Conservation (phyloP, 495 filamentous ascomycete genomes). For the Letharia columbiana region DNA sequence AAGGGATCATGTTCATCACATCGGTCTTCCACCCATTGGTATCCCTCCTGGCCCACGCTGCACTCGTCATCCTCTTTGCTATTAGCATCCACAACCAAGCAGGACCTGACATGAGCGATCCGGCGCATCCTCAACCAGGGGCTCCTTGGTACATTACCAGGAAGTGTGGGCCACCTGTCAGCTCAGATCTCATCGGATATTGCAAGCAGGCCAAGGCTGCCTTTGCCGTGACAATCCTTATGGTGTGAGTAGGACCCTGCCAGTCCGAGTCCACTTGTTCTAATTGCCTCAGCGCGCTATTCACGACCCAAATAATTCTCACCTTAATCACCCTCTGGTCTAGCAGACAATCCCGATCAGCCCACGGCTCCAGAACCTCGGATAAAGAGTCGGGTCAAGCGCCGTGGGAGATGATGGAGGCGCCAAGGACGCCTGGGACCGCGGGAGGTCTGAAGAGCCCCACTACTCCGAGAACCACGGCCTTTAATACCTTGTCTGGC, state of each 20-base stretch:
- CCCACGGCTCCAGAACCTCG: slow-evolving; percentile 10
- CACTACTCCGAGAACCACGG: slow-evolving; percentile 36
- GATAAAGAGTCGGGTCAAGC: slow-evolving; percentile 18
- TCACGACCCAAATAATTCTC: slow-evolving; percentile 47
- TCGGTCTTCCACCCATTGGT: slow-evolving; percentile 64
- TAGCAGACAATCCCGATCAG: slow-evolving; percentile 28
- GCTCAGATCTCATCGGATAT: slow-evolving; percentile 48
- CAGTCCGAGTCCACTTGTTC: slow-evolving; percentile 35
- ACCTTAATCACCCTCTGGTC: slow-evolving; percentile 55
- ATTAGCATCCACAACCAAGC: slow-evolving; percentile 64
- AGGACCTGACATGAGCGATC: slow-evolving; percentile 71
- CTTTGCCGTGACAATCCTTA: slow-evolving; percentile 60
- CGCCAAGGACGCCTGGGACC: slow-evolving; percentile 22
- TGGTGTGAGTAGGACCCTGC: slow-evolving; percentile 51
- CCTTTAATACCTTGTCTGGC: slow-evolving; percentile 33
- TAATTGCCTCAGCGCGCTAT: slow-evolving; percentile 41
- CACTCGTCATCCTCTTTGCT: slow-evolving; percentile 55
- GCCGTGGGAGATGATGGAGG: slow-evolving; percentile 26
- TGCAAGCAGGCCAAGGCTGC: slow-evolving; percentile 69
- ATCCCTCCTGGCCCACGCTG: slow-evolving; percentile 48
- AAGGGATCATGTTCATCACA: slow-evolving; percentile 57
- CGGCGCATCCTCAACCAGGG: slow-evolving; percentile 53
- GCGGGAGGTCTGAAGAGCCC: slow-evolving; percentile 28
- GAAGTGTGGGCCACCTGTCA: slow-evolving; percentile 56
- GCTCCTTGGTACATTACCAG: slow-evolving; percentile 80